Conservation (phyloP, 176 grass and related monocot genomes). For the Eragrostis nindensis region DNA sequence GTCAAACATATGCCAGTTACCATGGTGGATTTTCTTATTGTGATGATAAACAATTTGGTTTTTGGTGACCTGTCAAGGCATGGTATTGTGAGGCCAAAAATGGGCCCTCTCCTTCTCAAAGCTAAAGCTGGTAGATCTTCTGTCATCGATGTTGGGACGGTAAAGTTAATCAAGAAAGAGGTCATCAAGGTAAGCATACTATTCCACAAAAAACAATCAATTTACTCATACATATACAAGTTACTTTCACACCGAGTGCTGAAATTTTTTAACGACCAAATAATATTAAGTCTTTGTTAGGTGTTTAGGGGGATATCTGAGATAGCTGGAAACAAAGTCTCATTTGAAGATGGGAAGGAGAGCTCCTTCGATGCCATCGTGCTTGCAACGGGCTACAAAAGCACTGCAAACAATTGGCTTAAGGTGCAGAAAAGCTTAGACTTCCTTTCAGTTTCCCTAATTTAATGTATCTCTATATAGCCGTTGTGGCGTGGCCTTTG, state of each 20-base stretch:
- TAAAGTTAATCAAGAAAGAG: conserved; percentile 13
- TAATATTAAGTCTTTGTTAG: neutral
- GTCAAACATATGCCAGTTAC: conserved; percentile 15
- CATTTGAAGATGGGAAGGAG: conserved; percentile 31
- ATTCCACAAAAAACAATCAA: neutral
- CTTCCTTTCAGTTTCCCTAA: too few species aligned
- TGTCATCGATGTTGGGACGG: conserved; percentile 53
- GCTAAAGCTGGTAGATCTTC: conserved; percentile 26
- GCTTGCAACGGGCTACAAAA: neutral
- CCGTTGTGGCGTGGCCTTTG: neutral
- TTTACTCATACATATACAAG: neutral
- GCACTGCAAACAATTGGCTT: neutral
- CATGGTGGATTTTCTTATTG: conserved; percentile 34
- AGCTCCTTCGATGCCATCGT: neutral
- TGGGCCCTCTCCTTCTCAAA: conserved; percentile 47
- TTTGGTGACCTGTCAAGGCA: conserved; percentile 55
- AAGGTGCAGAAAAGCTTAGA: neutral
- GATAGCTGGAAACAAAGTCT: conserved; percentile 33
- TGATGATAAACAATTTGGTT: conserved; percentile 21
- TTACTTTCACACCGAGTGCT: neutral
- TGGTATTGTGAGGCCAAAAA: conserved; percentile 54
- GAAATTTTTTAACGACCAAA: neutral
- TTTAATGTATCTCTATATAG: neutral
- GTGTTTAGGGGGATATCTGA: neutral
- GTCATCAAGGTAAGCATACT: neutral